Conservation (phyloP, 495 filamentous ascomycete genomes). For the Podospora pseudoanserina region DNA sequence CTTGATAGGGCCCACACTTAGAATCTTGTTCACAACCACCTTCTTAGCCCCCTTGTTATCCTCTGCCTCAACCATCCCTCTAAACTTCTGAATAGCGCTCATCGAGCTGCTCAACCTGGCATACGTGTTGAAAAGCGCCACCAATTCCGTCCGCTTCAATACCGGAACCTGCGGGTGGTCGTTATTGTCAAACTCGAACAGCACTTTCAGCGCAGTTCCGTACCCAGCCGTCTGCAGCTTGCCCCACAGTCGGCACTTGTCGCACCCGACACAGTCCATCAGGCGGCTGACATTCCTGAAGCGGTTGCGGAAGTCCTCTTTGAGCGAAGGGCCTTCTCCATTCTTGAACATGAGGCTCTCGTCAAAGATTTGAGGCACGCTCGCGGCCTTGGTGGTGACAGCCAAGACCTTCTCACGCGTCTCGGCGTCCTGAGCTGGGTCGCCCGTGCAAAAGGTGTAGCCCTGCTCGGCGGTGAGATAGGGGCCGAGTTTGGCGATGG, state of each 20-base stretch:
- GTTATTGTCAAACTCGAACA: slow-evolving; percentile 90
- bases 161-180: slow-evolving; percentile 65
- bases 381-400: slow-evolving; percentile 64
- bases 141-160: slow-evolving; percentile 83
- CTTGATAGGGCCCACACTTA: not conserved
- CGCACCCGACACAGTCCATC: slow-evolving; percentile 99
- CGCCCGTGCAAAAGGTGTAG: slow-evolving; percentile 92
- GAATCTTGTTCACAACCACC: slow-evolving; percentile 31
- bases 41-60: slow-evolving; percentile 39
- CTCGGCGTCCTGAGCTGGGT: slow-evolving; percentile 67
- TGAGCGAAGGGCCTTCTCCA: slow-evolving; percentile 65
- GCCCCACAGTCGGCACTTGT: slow-evolving; percentile 97
- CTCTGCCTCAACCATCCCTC: slow-evolving; percentile 60
- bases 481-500: slow-evolving; percentile 83
- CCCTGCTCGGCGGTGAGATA: slow-evolving; percentile 54
- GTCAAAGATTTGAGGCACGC: slow-evolving; percentile 78
- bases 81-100: slow-evolving; percentile 69
- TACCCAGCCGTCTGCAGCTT: slow-evolving; percentile 96
- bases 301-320: slow-evolving; percentile 95
- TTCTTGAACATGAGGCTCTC: slow-evolving; percentile 90
- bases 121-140: slow-evolving; percentile 91
- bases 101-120: slow-evolving; percentile 78
- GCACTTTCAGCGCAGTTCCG: slow-evolving; percentile 88
- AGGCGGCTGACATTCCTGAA: slow-evolving; percentile 93
- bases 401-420: slow-evolving; percentile 76